Percentiles rank a stretch among this genome's conserved stretches.
phyloP scores from a whole-genome alignment of 1,284 basidiomycete genomes.

The Macrocystidia cucumis region DNA sequence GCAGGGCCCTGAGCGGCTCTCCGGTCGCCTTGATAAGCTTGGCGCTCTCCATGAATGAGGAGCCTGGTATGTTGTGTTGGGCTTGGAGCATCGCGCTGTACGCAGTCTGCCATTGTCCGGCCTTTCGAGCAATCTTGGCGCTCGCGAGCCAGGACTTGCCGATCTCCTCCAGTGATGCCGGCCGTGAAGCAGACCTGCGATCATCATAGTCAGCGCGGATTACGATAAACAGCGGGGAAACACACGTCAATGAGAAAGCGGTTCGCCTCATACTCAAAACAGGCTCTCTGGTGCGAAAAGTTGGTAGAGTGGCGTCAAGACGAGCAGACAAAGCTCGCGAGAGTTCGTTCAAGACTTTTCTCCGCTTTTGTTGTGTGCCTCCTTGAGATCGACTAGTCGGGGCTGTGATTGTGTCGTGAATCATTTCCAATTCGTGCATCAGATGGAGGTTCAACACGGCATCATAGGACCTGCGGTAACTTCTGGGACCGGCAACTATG shows the following conservation, averaged over 20 bases:
- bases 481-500: conserved; percentile 69
- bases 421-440: conserved; percentile 82
- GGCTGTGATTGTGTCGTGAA: conserved; percentile 41
- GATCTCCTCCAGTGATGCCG: conserved; percentile 50
- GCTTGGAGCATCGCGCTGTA: conserved; percentile 96
- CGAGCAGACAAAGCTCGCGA: conserved; percentile 50
- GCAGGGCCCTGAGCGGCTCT: conserved; percentile 81
- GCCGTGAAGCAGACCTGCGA: conserved; percentile 23
- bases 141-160: conserved; percentile 88
- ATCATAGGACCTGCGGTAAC: conserved; percentile 86
- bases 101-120: conserved; percentile 93
- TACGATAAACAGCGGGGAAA: conserved; percentile 7
- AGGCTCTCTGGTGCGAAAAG: conserved; percentile 89
- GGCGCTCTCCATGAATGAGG: conserved; percentile 88
- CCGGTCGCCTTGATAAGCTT: conserved; percentile 81
- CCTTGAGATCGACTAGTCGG: conserved; percentile 29
- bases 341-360: conserved; percentile 30
- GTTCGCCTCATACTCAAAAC: conserved; percentile 87
- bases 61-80: conserved; percentile 66
- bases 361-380: conserved; percentile 20
- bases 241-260: conserved; percentile 72
- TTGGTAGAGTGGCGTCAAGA: conserved; percentile 77
- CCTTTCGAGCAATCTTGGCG: conserved; percentile 93
- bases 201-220: conserved; percentile 1
- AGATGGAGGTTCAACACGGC: conserved; percentile 84